Percentiles rank a stretch among this genome's conserved stretches.
Conservation (phyloP, 768 basidiomycete genomes). For the Boletus tylopilopsis region DNA sequence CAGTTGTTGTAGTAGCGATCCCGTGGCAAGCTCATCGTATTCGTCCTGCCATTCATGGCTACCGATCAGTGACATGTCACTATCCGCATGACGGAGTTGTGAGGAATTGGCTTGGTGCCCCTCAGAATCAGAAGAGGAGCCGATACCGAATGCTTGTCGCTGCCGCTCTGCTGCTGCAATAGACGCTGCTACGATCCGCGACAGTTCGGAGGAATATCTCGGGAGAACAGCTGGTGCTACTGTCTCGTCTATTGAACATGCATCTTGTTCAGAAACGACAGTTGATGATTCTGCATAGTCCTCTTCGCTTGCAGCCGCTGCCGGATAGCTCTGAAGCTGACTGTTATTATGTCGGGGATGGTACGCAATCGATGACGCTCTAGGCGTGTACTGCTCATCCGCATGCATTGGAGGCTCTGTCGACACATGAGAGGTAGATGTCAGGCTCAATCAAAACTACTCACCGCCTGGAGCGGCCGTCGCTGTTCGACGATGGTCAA, state of each 20-base stretch:
- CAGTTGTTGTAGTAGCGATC: constrained; percentile 27
- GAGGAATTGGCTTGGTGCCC: not conserved
- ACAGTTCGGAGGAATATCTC: constrained; percentile 28
- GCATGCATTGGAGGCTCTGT: constrained; percentile 4
- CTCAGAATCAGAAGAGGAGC: constrained; percentile 32
- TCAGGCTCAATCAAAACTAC: too few species aligned
- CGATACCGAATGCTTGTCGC: constrained; percentile 50
- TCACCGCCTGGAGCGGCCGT: too few species aligned
- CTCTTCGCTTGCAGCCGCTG: not conserved
- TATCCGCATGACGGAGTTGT: constrained; percentile 38
- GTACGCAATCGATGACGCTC: constrained; percentile 2
- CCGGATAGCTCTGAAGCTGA: not conserved
- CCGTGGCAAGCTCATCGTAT: constrained; percentile 25
- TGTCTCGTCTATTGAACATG: not conserved
- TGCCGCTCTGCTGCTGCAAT: constrained; percentile 42
- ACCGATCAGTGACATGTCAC: constrained; percentile 44
- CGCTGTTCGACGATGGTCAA: too few species aligned
- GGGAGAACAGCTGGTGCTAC: not conserved
- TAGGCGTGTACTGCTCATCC: constrained; percentile 23
- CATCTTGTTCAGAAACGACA: constrained; percentile 16
- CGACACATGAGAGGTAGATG: too few species aligned
- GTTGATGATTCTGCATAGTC: constrained; percentile 12
- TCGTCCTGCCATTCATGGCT: constrained; percentile 40
- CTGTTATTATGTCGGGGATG: constrained; percentile 5
- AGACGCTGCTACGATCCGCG: constrained; percentile 25